These are phyloP conservation scores for Taphrina sp. DNA, from an alignment of 1,139 yeast genomes.

Conservation along the genomic window DNA sequence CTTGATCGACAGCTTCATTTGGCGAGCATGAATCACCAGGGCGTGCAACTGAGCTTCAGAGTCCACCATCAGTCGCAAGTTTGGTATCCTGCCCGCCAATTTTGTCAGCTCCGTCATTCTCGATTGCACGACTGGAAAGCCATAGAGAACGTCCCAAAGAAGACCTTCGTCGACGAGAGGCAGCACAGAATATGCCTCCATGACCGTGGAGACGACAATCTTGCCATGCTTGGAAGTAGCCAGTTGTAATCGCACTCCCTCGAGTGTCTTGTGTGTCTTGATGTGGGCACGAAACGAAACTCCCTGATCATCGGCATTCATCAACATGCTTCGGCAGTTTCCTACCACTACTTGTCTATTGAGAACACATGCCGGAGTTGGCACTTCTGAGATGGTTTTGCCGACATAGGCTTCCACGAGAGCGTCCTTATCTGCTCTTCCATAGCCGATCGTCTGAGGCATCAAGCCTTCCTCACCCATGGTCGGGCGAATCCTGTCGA, in stretches of 20 bases:
- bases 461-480: constrained; percentile 13
- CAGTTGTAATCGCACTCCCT: constrained; percentile 51
- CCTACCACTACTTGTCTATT: constrained; percentile 45
- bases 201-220: constrained; percentile 68
- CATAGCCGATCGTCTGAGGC: constrained; percentile 6
- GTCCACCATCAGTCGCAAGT: constrained; percentile 62
- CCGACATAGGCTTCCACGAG: constrained; percentile 40
- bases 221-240: constrained; percentile 49
- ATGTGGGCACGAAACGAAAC: constrained; percentile 63
- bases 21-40: constrained; percentile 40
- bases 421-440: constrained; percentile 27
- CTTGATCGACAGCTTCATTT: neutral
- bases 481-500: too few species aligned
- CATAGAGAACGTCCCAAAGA: constrained; percentile 62
- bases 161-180: constrained; percentile 49
- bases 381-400: constrained; percentile 45
- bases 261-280: constrained; percentile 66
- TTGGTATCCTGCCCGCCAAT: constrained; percentile 48
- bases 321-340: constrained; percentile 50
- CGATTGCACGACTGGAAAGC: constrained; percentile 62
- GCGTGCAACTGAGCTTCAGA: constrained; percentile 56
- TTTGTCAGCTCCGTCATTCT: constrained; percentile 53
- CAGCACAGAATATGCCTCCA: constrained; percentile 62
- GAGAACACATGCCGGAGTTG: constrained; percentile 59
- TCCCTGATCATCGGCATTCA: constrained; percentile 42